Evolutionary conservation across 1,139 yeast genomes (phyloP), one percentile per base, ranked within the genome.

Genomic region (Geotrichum macrosporum): DNA sequence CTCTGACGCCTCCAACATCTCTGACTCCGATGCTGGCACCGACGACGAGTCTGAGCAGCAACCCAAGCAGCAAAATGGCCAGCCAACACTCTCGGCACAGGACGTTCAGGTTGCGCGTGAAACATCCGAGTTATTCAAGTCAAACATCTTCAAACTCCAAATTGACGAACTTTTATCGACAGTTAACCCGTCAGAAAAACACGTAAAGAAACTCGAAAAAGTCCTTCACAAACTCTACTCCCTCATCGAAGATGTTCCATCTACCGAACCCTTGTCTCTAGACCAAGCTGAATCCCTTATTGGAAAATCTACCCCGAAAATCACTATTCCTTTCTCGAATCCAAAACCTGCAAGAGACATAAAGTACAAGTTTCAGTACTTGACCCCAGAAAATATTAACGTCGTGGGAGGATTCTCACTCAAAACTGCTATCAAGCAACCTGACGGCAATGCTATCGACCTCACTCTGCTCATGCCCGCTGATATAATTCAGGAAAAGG

Each of bases 101-200:
- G 96, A 92, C 50, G 80, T 89, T 40, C 96, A 89, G 60, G 75
- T 84, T 2, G 96, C 96, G 0, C 74, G 95, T 58, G 96, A 89
- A 63, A 85, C 97, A 0, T 94, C 95, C 0, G 96, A 88, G 62
- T 70, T 89, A 43, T 92, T 89, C 77, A 87, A 88, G 61, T 87
- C 96, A 12, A 89, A 89, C 65, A 87, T 92, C 50, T 89, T 92
- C 77, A 92, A 92, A 65, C 70, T 92, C 50, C 95, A 92, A 68
- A 88, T 89, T 48, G 98, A 89, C 65, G 97, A 89, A 62, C 72
- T 92, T 35, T 70, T 92, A 60, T 77, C 78, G 55, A 96, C 88
- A 64, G 76, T 89, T 38, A 78, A 78, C 56, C 67, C 88, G 38
- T 84, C 84, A 58, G 94, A 85, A 19, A 67, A 76, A 21, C 81